These are phyloP conservation scores for Debaryomyces singareniensis DNA, from an alignment of 1,139 yeast genomes.

Conservation along the genomic window DNA sequence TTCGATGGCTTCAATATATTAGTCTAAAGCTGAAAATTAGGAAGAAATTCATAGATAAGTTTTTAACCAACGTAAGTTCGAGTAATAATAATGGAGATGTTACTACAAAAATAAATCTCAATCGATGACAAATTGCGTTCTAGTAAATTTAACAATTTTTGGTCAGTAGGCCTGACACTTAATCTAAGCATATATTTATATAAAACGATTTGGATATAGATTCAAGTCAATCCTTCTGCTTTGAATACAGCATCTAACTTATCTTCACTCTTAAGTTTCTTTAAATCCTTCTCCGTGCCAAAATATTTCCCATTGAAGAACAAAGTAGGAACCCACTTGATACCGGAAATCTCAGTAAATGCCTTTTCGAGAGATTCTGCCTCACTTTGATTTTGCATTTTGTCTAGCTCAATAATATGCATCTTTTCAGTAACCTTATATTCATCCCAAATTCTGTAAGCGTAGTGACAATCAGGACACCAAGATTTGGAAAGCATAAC, in stretches of 20 bases:
- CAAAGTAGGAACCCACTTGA: constrained; percentile 68
- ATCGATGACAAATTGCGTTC: no score
- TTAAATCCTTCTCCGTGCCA: constrained; percentile 53
- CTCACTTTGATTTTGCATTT: constrained; percentile 40
- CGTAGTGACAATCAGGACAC: constrained; percentile 75
- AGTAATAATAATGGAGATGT: no score
- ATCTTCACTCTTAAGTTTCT: constrained; percentile 36
- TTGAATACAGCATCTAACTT: constrained; percentile 36
- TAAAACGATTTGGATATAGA: no score
- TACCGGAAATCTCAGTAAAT: constrained; percentile 53
- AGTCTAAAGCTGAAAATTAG: no score
- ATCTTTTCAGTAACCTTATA: constrained; percentile 45
- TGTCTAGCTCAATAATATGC: constrained; percentile 55
- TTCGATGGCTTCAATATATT: no score
- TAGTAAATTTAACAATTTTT: no score
- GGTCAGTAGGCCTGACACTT: no score
- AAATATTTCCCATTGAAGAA: constrained; percentile 58
- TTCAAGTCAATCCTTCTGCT: constrained; percentile 18
- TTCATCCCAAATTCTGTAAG: constrained; percentile 47
- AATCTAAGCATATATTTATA: no score
- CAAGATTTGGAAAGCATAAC: constrained; percentile 64
- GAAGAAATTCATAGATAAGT: no score
- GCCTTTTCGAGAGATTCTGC: constrained; percentile 54
- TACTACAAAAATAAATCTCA: no score
- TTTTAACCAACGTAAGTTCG: no score